Evolutionary conservation across 495 filamentous ascomycete genomes (phyloP).

Genomic region (Astrothelium subdiscretum): DNA sequence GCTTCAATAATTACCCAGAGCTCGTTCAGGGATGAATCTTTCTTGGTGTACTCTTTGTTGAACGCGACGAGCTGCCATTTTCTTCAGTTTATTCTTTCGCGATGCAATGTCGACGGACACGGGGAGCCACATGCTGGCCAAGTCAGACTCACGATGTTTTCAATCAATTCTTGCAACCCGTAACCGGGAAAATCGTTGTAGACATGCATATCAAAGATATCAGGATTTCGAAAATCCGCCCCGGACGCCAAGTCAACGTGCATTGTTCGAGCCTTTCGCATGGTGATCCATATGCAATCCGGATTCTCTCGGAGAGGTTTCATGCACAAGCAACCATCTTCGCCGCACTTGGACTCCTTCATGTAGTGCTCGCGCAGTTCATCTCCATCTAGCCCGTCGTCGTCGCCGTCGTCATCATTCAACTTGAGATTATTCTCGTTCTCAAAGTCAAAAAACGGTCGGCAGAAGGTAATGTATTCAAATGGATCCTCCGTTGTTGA

Average conservation of each 20-base stretch:
- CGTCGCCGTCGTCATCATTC: background rate
- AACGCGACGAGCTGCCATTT: background rate
- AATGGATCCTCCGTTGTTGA: background rate
- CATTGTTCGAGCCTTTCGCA: background rate
- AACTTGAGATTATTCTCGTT: background rate
- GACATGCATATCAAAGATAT: conserved; percentile 10
- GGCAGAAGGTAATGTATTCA: background rate
- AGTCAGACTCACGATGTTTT: background rate
- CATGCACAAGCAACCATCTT: background rate
- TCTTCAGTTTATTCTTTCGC: background rate
- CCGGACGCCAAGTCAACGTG: background rate
- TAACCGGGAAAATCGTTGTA: conserved; percentile 10
- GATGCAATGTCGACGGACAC: background rate
- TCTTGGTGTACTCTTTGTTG: background rate
- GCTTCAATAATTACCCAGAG: conserved; percentile 4
- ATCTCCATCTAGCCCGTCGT: background rate
- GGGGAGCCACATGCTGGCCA: background rate
- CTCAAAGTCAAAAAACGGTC: background rate
- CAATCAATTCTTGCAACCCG: conserved; percentile 9
- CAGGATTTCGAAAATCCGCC: conserved; percentile 1
- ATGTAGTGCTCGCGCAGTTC: background rate
- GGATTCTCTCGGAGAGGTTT: conserved; percentile 3
- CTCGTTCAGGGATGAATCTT: background rate
- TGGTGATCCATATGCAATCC: conserved; percentile 4
- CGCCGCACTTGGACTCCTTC: background rate